phyloP scores from a whole-genome alignment of 305 asterid genomes.

The Ajuga reptans region DNA sequence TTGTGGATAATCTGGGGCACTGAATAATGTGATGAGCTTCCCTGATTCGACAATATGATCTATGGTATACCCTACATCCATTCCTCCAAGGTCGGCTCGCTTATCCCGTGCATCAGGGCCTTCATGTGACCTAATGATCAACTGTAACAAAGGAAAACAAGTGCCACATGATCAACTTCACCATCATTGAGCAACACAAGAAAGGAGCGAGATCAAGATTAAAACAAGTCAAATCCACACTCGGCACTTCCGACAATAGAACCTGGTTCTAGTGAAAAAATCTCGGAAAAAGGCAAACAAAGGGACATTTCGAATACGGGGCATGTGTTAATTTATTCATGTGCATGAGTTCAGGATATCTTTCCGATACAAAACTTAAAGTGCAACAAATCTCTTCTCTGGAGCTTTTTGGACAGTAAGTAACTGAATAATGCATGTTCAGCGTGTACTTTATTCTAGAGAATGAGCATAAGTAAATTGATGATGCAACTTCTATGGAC shows the following conservation, averaged over 20 bases:
- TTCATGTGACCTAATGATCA: constrained; percentile 93
- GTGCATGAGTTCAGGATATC: neutral
- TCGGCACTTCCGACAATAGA: neutral
- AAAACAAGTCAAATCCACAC: neutral
- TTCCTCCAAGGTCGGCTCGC: constrained; percentile 62
- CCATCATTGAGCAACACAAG: neutral
- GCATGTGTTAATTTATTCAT: neutral
- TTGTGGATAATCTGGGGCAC: constrained; percentile 98
- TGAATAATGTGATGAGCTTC: constrained; percentile 76
- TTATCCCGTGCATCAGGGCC: constrained; percentile 99
- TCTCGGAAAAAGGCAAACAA: neutral
- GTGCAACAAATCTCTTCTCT: neutral
- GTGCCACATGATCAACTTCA: constrained; percentile 9
- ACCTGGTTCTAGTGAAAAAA: constrained; percentile 5
- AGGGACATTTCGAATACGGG: neutral
- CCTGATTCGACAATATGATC: constrained; percentile 86
- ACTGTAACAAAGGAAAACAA: constrained; percentile 40
- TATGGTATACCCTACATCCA: constrained; percentile 76
- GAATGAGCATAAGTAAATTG: neutral
- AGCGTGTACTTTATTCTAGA: neutral
- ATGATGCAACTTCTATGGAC: neutral
- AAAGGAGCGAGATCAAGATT: neutral
- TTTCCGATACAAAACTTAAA: neutral
- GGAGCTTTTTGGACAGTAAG: neutral
- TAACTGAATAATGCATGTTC: neutral